phyloP scores from a whole-genome alignment of 345 rosid genomes.

The Eucalyptus urophylla region DNA sequence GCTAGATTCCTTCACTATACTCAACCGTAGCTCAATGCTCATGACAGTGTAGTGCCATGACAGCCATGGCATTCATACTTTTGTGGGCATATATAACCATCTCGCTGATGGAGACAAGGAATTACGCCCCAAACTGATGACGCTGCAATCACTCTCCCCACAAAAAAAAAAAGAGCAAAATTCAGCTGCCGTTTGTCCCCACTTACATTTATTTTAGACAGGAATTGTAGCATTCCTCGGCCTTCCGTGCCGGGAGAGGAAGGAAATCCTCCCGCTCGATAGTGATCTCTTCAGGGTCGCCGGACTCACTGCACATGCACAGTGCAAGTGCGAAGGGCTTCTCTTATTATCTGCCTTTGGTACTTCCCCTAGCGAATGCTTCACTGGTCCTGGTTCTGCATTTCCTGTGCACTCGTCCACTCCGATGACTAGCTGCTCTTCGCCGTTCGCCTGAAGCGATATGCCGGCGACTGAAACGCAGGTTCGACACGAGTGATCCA shows the following conservation, averaged over 20 bases:
- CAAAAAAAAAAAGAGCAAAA: background rate
- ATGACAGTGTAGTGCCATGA: background rate
- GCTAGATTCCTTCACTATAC: background rate
- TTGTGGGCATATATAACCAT: background rate
- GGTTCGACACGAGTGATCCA: conserved; percentile 5
- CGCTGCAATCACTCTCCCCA: background rate
- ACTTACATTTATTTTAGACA: background rate
- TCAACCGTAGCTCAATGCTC: background rate
- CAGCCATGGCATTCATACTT: background rate
- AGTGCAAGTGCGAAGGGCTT: background rate
- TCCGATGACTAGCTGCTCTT: background rate
- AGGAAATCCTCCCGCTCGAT: conserved; percentile 42
- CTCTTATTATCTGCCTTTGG: conserved; percentile 11
- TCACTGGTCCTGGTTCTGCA: conserved; percentile 7
- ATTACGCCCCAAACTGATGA: background rate
- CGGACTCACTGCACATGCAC: background rate
- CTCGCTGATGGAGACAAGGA: background rate
- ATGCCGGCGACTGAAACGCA: background rate
- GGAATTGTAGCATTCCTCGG: background rate
- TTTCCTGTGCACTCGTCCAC: conserved; percentile 2
- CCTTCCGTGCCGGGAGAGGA: conserved; percentile 19
- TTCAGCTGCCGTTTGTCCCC: background rate
- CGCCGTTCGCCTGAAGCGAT: background rate
- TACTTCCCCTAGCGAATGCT: conserved; percentile 5
- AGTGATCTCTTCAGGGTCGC: conserved; percentile 40